Conservation (phyloP, 208 protist species). For the Trypanosomatidae sp. region DNA sequence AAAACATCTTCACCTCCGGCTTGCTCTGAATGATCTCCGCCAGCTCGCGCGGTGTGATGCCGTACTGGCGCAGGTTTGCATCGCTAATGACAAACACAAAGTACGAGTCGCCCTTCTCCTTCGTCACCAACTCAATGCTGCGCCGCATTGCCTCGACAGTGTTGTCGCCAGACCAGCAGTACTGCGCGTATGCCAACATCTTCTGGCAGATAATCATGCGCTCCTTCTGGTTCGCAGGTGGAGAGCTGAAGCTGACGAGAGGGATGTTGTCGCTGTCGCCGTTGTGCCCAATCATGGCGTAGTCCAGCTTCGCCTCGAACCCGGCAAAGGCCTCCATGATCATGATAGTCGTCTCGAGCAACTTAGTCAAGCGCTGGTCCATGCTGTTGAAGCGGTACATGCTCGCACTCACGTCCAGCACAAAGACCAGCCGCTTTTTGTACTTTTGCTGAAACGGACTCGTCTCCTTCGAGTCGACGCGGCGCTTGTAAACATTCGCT, state of each 20-base stretch:
- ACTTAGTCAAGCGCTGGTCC: constrained; percentile 85
- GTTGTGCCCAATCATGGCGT: constrained; percentile 89
- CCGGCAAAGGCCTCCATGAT: constrained; percentile 92
- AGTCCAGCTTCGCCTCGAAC: constrained; percentile 88
- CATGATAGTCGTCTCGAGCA: constrained; percentile 90
- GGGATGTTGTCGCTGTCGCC: constrained; percentile 83
- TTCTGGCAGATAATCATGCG: constrained; percentile 81
- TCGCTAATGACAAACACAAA: constrained; percentile 95
- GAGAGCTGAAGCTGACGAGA: constrained; percentile 70
- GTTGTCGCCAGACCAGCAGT: constrained; percentile 93
- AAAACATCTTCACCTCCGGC: constrained; percentile 87
- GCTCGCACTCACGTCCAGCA: constrained; percentile 90
- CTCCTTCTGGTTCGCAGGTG: constrained; percentile 72
- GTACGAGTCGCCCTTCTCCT: constrained; percentile 87
- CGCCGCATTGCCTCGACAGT: constrained; percentile 85
- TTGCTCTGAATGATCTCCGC: constrained; percentile 64
- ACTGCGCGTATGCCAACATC: constrained; percentile 94
- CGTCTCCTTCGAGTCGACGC: constrained; percentile 75
- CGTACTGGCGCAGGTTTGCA: constrained; percentile 94
- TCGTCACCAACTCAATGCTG: constrained; percentile 70
- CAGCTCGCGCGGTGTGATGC: constrained; percentile 80
- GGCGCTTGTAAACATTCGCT: constrained; percentile 89
- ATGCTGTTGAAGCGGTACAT: constrained; percentile 95
- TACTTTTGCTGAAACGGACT: constrained; percentile 57
- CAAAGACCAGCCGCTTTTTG: constrained; percentile 91